A percentile compares a stretch with the other conserved stretches of the same genome.
phyloP scores from a whole-genome alignment of 1,284 basidiomycete genomes.

The Schizophyllum commune region DNA sequence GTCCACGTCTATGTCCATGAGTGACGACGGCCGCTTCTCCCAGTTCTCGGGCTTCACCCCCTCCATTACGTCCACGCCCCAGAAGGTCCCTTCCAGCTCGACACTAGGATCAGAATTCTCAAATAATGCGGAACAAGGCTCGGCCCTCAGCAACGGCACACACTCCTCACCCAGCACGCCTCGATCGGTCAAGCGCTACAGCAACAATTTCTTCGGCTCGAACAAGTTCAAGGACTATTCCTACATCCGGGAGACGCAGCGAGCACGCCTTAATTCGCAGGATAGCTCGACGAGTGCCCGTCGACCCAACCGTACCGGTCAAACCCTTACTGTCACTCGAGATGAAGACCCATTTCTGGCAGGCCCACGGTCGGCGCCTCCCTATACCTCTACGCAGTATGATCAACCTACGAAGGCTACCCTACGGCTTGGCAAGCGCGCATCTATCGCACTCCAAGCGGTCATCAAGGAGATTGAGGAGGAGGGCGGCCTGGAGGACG shows the following conservation, averaged over 20 bases:
- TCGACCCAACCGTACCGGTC: constrained; percentile 43
- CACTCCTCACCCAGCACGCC: constrained; percentile 33
- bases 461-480: constrained; percentile 68
- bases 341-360: constrained; percentile 37
- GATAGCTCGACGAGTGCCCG: constrained; percentile 38
- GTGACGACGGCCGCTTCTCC: neutral
- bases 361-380: constrained; percentile 30
- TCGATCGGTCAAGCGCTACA: constrained; percentile 57
- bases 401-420: constrained; percentile 41
- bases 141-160: constrained; percentile 22
- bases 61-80: constrained; percentile 8
- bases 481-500: constrained; percentile 43
- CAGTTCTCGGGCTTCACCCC: neutral
- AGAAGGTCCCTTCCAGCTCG: constrained; percentile 1
- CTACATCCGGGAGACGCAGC: constrained; percentile 48
- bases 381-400: constrained; percentile 26
- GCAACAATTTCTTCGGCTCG: constrained; percentile 79
- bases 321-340: constrained; percentile 38
- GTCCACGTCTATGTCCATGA: neutral
- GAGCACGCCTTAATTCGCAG: constrained; percentile 9
- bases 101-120: neutral
- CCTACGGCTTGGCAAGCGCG: constrained; percentile 40
- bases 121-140: constrained; percentile 4
- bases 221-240: constrained; percentile 64
- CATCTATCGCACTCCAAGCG: constrained; percentile 63